A percentile compares a stretch with the other conserved stretches of the same genome.
Evolutionary conservation across 2,329 filamentous ascomycete genomes (phyloP).

Genomic region (Arthrobotrys sinensis): DNA sequence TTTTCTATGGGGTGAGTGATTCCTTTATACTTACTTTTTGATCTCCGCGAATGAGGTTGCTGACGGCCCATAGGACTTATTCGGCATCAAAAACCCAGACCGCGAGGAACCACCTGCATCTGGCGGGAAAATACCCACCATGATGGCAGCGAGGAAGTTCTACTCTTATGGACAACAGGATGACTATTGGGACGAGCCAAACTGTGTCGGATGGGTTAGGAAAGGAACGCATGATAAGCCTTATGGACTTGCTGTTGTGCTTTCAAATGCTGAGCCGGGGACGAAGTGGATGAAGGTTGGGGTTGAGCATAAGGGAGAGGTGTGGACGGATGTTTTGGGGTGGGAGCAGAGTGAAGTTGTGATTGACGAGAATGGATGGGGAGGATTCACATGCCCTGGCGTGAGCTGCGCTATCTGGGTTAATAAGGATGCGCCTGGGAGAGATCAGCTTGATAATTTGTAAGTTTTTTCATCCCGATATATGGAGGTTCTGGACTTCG

Average conservation of each 20-base stretch:
- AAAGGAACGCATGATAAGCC: slow-evolving; percentile 69
- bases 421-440: slow-evolving; percentile 72
- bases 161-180: slow-evolving; percentile 78
- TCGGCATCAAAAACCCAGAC: slow-evolving; percentile 65
- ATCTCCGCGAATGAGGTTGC: neutral
- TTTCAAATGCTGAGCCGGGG: slow-evolving; percentile 71
- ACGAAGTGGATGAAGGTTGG: slow-evolving; percentile 77
- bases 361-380: slow-evolving; percentile 75
- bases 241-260: slow-evolving; percentile 73
- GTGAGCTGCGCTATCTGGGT: slow-evolving; percentile 77
- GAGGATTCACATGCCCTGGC: slow-evolving; percentile 72
- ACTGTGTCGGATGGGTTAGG: slow-evolving; percentile 76
- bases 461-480: slow-evolving; percentile 65
- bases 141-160: slow-evolving; percentile 76
- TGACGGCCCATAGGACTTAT: slow-evolving; percentile 27
- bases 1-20: slow-evolving; percentile 81
- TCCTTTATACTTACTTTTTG: slow-evolving; percentile 69
- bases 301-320: slow-evolving; percentile 73
- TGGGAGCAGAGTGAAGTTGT: slow-evolving; percentile 73
- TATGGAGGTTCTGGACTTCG: neutral
- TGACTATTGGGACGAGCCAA: slow-evolving; percentile 75
- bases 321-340: slow-evolving; percentile 76
- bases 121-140: slow-evolving; percentile 72
- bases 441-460: slow-evolving; percentile 69
- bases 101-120: slow-evolving; percentile 72